Evolutionary conservation across 2,329 filamentous ascomycete species (phyloP), one percentile per base, ranked within the genome.

Genomic region (Bipolaris cookei): DNA sequence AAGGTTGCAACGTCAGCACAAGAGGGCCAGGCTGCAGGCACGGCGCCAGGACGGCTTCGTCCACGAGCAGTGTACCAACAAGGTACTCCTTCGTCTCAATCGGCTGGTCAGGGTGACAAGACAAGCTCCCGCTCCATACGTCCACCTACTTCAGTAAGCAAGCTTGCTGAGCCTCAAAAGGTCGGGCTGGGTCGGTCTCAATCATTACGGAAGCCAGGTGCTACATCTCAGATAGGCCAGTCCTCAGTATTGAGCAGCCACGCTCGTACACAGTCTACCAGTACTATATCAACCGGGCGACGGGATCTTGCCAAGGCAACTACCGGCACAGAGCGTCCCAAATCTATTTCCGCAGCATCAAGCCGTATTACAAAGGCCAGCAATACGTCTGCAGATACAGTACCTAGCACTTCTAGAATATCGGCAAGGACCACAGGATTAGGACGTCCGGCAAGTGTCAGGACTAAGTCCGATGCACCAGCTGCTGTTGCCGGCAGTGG

Each of bases 61-160:
- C 72, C 70, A 58, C 68, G 65, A 45, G 73, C 73, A 10, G 57
- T 70, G 50, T 74, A 75, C 51, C 72, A 74, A 47, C 55, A 58
- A n/a, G 63, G 54, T 25, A 56, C 57, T 6, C 41, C 58, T 6
- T 51, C 58, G 14, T 42, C 52, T 46, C 58, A 61, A 5, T 59
- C 46, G 21, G 43, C n/a, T 37, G 45, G 25, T 7, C 50, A 51
- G 13, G 50, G 49, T 21, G 58, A 62, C 8, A 64, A 58, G 23
- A 25, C 57, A 14, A 38, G 49, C 32, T 18, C 48, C 16, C 58
- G 60, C 10, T 58, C 65, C 5, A 64, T 65, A 59, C 67, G 56
- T 7, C 63, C 65, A 32, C 59, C 66, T 30, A 58, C 61, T 46
- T 30, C 64, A 47, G 47, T 55, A 23, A 68, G 45, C 51, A 72